Evolutionary conservation across 2,329 filamentous ascomycete species (phyloP).

Genomic region (Karstenula rhodostoma): DNA sequence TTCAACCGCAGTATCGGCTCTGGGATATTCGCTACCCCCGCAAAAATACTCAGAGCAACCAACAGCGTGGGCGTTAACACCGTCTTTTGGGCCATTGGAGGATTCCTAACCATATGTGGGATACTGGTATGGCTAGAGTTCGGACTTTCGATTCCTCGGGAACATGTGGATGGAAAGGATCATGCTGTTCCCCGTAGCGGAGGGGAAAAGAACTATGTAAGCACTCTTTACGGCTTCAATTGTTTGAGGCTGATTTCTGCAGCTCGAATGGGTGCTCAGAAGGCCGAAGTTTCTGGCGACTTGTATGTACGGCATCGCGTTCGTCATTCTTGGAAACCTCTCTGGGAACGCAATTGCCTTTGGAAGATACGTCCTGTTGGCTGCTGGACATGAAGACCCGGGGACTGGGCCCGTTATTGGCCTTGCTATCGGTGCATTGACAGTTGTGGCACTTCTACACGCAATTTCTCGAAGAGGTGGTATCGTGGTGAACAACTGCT

Average conservation of each 20-base stretch:
- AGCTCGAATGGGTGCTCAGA: conserved; percentile 58
- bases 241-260: conserved; percentile 5
- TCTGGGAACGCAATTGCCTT: conserved; percentile 60
- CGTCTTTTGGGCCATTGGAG: conserved; percentile 20
- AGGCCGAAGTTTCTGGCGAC: conserved; percentile 46
- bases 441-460: conserved; percentile 41
- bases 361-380: conserved; percentile 50
- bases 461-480: conserved; percentile 53
- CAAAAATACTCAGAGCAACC: conserved; percentile 14
- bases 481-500: conserved; percentile 59
- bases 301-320: conserved; percentile 57
- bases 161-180: conserved; percentile 19
- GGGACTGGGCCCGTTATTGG: conserved; percentile 51
- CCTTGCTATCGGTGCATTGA: conserved; percentile 57
- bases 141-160: conserved; percentile 22
- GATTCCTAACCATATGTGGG: conserved; percentile 18
- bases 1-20: conserved; percentile 16
- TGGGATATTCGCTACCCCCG: conserved; percentile 21
- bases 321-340: conserved; percentile 60
- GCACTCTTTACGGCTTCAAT: not conserved
- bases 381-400: conserved; percentile 40
- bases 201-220: conserved; percentile 28
- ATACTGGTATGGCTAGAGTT: conserved; percentile 21
- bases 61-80: conserved; percentile 22
- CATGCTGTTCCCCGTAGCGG: conserved; percentile 25